These are phyloP conservation scores for Globisporangium carolinianum DNA, from an alignment of 352 stramenopile genomes.

Conservation along the genomic window DNA sequence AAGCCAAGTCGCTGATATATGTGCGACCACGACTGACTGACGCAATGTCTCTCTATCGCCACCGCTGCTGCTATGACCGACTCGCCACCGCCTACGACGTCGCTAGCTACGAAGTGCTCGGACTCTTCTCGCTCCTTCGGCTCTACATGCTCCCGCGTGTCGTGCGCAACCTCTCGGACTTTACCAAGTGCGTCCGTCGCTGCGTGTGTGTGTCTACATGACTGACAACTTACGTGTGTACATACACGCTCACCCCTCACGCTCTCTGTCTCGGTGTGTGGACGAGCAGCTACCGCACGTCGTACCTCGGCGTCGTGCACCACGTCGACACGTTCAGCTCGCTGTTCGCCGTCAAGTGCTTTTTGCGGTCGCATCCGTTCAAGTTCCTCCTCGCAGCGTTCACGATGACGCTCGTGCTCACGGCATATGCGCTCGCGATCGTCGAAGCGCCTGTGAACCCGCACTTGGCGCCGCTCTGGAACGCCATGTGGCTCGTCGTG, in stretches of 20 bases:
- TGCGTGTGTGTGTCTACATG: neutral
- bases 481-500: conserved; percentile 61
- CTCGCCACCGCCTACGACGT: no score
- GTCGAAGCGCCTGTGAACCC: conserved; percentile 64
- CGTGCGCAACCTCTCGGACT: conserved; percentile 71
- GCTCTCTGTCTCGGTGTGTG: no score
- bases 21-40: no score
- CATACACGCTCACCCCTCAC: neutral
- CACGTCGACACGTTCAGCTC: conserved; percentile 71
- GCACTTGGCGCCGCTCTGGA: conserved; percentile 43
- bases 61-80: no score
- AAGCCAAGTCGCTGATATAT: no score
- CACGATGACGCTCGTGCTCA: conserved; percentile 32
- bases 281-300: conserved; percentile 52
- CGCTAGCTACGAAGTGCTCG: conserved; percentile 54
- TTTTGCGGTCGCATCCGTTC: conserved; percentile 63
- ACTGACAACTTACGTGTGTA: no score
- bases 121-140: conserved; percentile 53
- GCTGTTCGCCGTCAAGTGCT: conserved; percentile 80
- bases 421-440: conserved; percentile 57
- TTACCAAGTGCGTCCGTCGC: conserved; percentile 40
- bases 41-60: no score
- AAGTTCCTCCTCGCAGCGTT: conserved; percentile 44
- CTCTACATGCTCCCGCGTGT: conserved; percentile 76
- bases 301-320: conserved; percentile 64